Percentiles rank a stretch among this genome's conserved stretches.
These are phyloP conservation scores for Abelmoschus esculentus DNA, from an alignment of 345 rosid genomes.

Conservation along the genomic window DNA sequence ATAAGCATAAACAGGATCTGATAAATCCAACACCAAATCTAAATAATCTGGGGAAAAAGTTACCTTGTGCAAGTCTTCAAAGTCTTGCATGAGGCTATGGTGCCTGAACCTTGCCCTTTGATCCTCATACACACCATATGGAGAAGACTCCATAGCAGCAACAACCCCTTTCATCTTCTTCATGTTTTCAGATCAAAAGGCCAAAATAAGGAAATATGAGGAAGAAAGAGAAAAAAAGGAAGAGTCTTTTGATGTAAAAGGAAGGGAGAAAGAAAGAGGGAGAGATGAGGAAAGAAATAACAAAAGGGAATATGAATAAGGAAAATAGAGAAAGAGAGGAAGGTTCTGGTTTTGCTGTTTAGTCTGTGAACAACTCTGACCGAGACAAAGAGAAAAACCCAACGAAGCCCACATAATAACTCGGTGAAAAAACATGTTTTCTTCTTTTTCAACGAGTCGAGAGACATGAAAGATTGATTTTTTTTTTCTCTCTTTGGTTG, in stretches of 20 bases:
- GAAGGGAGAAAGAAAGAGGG: background rate
- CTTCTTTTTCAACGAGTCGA: constrained; percentile 25
- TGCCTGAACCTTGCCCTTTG: constrained; percentile 40
- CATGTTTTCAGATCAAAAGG: constrained; percentile 9
- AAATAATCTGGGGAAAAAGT: constrained; percentile 6
- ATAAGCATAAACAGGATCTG: constrained; percentile 16
- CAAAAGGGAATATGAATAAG: background rate
- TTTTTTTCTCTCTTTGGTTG: constrained; percentile 53
- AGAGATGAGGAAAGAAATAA: background rate
- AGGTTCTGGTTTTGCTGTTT: constrained; percentile 51
- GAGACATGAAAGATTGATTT: constrained; percentile 47
- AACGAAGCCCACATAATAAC: constrained; percentile 80
- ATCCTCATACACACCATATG: constrained; percentile 24
- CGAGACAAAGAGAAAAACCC: constrained; percentile 60
- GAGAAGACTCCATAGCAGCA: constrained; percentile 4
- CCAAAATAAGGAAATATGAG: background rate
- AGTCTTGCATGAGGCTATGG: constrained; percentile 60
- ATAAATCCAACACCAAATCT: constrained; percentile 8
- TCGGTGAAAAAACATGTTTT: constrained; percentile 21
- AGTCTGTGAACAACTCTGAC: constrained; percentile 68
- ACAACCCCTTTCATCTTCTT: constrained; percentile 9
- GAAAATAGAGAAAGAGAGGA: background rate
- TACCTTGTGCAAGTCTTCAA: constrained; percentile 49
- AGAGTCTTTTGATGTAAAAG: constrained; percentile 1
- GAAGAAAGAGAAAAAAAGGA: background rate